A percentile compares a stretch with the other conserved stretches of the same genome.
Evolutionary conservation across 2,329 filamentous ascomycete species (phyloP).

Genomic region (Colletotrichum godetiae): DNA sequence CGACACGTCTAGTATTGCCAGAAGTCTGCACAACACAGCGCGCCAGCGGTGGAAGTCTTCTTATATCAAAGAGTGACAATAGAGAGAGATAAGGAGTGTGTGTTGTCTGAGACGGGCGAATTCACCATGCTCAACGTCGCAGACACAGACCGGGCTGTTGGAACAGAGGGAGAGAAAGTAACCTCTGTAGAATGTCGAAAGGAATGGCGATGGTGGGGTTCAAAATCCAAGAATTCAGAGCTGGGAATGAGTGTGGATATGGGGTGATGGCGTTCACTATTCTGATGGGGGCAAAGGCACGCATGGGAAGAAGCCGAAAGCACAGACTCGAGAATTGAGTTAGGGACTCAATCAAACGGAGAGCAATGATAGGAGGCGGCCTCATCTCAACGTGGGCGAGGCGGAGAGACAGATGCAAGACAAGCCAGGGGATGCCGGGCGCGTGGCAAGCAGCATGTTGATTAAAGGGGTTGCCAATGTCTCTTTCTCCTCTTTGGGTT

Average conservation of each 20-base stretch:
- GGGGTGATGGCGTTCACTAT: not conserved
- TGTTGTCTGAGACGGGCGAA: slow-evolving; percentile 1
- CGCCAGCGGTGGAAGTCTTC: slow-evolving; percentile 1
- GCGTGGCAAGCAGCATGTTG: slow-evolving; percentile 28
- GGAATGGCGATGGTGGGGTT: slow-evolving; percentile 24
- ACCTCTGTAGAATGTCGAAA: not conserved
- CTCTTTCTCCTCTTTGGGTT: slow-evolving; percentile 29
- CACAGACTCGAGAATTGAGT: slow-evolving; percentile 22
- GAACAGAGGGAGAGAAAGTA: slow-evolving; percentile 2
- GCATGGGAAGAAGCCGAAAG: not conserved
- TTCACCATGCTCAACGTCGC: not conserved
- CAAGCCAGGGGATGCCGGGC: slow-evolving; percentile 26
- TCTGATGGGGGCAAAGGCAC: not conserved
- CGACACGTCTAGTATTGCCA: slow-evolving; percentile 27
- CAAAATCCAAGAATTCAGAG: slow-evolving; percentile 3
- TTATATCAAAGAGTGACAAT: slow-evolving; percentile 19
- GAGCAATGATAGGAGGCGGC: slow-evolving; percentile 27
- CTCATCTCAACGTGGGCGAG: slow-evolving; percentile 23
- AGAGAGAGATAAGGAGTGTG: slow-evolving; percentile 16
- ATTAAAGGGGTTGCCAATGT: slow-evolving; percentile 36
- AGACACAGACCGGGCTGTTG: slow-evolving; percentile 7
- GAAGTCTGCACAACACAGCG: slow-evolving; percentile 1
- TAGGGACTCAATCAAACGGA: not conserved
- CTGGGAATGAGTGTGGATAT: slow-evolving; percentile 20
- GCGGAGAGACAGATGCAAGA: slow-evolving; percentile 25